Conservation (phyloP, 1,284 basidiomycete genomes). For the Anthracocystis panici-leucophaei region DNA sequence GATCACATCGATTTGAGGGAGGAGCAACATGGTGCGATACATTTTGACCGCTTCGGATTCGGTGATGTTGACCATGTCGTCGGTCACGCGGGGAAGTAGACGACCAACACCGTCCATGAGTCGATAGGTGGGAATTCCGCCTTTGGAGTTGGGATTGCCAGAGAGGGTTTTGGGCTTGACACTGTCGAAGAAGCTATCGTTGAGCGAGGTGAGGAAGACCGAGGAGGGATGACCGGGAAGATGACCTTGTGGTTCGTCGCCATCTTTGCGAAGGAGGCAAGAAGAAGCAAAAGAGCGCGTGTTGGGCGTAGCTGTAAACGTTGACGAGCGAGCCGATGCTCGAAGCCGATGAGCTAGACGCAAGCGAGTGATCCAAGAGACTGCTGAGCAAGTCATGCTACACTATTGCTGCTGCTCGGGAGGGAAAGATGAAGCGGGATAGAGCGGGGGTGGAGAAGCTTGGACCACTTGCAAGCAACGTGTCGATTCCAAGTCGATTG, state of each 20-base stretch:
- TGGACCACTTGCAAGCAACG: background rate
- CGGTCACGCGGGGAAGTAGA: conserved; percentile 54
- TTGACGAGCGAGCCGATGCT: background rate
- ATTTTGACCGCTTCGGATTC: conserved; percentile 59
- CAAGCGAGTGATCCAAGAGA: conserved; percentile 9
- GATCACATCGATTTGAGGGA: conserved; percentile 87
- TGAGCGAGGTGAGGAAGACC: conserved; percentile 56
- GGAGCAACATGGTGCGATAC: conserved; percentile 70
- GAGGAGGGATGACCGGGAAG: conserved; percentile 59
- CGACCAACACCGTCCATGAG: conserved; percentile 58
- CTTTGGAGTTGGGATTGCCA: conserved; percentile 40
- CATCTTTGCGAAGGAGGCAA: conserved; percentile 26
- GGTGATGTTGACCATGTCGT: conserved; percentile 52
- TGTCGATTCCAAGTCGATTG: no score
- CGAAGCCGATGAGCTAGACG: conserved; percentile 15
- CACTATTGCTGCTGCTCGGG: background rate
- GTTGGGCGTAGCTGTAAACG: background rate
- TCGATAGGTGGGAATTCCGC: conserved; percentile 63
- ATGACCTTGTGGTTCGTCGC: conserved; percentile 51
- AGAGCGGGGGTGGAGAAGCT: background rate
- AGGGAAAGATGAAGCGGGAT: background rate
- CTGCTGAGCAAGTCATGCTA: conserved; percentile 21
- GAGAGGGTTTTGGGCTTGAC: conserved; percentile 48
- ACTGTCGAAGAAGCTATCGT: conserved; percentile 60
- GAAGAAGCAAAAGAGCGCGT: conserved; percentile 25